phyloP scores from a whole-genome alignment of 148 eudicot genomes.

The Diospyros kaki region DNA sequence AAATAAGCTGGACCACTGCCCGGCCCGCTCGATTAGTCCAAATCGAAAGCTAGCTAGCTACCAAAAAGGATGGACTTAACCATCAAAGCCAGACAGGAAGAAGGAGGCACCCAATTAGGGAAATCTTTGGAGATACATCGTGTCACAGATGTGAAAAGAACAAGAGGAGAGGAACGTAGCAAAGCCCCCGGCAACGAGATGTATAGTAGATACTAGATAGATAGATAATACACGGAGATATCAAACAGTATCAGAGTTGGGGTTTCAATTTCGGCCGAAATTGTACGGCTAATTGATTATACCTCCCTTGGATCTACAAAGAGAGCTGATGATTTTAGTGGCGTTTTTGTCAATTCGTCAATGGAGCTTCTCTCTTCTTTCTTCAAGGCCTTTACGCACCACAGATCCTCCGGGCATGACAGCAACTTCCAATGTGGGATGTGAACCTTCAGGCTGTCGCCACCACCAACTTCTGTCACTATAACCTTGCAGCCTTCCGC shows the following conservation, averaged over 20 bases:
- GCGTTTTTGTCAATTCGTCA: conserved; percentile 18
- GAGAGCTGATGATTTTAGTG: conserved; percentile 15
- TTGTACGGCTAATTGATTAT: conserved; percentile 2
- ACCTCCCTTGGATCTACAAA: conserved; percentile 39
- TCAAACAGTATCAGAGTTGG: too few relatives aligned
- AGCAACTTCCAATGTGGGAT: conserved; percentile 33
- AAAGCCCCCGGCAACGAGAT: too few relatives aligned
- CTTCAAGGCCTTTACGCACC: conserved; percentile 30
- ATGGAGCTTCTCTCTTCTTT: conserved; percentile 7
- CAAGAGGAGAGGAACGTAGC: too few relatives aligned
- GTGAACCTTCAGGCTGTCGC: conserved; percentile 16
- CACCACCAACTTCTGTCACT: conserved; percentile 29
- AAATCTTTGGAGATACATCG: not conserved
- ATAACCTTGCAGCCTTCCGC: conserved; percentile 18
- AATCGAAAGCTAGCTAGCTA: not conserved
- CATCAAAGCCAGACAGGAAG: too few relatives aligned
- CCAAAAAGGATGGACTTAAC: not conserved
- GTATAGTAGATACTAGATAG: too few relatives aligned
- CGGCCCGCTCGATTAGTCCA: conserved; percentile 1
- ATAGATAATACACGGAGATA: too few relatives aligned
- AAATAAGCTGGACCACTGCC: conserved; percentile 3
- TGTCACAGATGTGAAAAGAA: too few relatives aligned
- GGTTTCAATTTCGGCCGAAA: too few relatives aligned
- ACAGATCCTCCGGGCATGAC: conserved; percentile 31
- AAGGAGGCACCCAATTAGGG: conserved; percentile 5